phyloP scores from a whole-genome alignment of 305 asterid species.

The Plantago coronopus region DNA sequence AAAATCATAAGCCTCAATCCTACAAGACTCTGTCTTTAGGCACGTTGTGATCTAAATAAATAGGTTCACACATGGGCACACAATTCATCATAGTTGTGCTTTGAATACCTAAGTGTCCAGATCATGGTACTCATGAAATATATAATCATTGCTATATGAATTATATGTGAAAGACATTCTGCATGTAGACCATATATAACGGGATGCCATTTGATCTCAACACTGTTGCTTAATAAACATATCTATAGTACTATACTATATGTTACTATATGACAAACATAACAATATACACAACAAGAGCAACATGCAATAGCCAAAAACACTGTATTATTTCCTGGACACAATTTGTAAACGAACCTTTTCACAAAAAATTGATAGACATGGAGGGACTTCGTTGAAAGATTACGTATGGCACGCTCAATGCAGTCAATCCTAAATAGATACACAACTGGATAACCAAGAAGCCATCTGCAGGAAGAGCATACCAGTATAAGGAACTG shows the following conservation, averaged over 20 bases:
- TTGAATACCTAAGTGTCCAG: background rate
- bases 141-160: background rate
- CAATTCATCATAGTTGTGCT: background rate
- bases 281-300: background rate
- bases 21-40: background rate
- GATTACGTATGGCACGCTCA: slow-evolving; percentile 65
- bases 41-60: slow-evolving; percentile 2
- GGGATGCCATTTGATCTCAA: background rate
- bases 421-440: slow-evolving; percentile 59
- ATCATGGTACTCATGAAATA: slow-evolving; percentile 4
- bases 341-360: slow-evolving; percentile 41
- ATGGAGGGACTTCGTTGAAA: slow-evolving; percentile 75
- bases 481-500: slow-evolving; percentile 7
- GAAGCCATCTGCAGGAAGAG: slow-evolving; percentile 67
- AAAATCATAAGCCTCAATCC: background rate
- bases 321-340: background rate
- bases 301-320: background rate
- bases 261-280: background rate
- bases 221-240: no score
- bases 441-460: slow-evolving; percentile 89
- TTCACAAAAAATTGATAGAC: slow-evolving; percentile 61
- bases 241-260: no score
- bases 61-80: background rate
- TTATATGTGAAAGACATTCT: background rate
- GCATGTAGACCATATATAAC: background rate